phyloP scores from a whole-genome alignment of 202 grass and related monocot genomes.

The Saccharum hybrid region DNA sequence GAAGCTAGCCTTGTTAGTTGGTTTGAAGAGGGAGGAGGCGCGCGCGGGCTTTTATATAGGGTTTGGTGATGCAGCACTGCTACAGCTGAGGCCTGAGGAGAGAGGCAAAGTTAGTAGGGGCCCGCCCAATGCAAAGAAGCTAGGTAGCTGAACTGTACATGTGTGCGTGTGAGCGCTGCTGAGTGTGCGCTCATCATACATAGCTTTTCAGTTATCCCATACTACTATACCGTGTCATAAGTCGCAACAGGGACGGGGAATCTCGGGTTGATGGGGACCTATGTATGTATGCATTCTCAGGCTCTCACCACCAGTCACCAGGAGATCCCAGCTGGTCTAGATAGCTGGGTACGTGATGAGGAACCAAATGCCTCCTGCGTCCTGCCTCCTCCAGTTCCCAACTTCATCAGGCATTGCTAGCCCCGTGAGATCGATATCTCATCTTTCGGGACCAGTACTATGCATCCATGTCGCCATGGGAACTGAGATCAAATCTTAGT shows the following conservation, averaged over 20 bases:
- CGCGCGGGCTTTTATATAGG: constrained; percentile 78
- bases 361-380: constrained; percentile 25
- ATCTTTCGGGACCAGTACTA: neutral
- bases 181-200: constrained; percentile 20
- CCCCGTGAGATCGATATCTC: neutral
- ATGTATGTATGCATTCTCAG: neutral
- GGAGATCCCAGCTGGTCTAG: neutral
- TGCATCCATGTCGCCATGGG: neutral
- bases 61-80: constrained; percentile 49
- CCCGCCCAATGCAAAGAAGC: neutral
- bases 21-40: constrained; percentile 49
- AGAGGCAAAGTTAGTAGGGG: constrained; percentile 34
- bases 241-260: neutral
- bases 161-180: neutral
- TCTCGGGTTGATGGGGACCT: constrained; percentile 51
- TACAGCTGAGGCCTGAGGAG: neutral
- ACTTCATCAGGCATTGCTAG: constrained; percentile 32
- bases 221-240: neutral
- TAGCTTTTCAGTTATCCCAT: too few relatives aligned
- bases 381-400: constrained; percentile 40
- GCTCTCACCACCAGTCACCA: neutral
- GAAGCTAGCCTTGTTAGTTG: constrained; percentile 11
- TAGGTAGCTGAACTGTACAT: neutral
- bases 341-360: neutral
- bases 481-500: neutral